Percentiles rank a stretch among this genome's conserved stretches.
Conservation (phyloP, 2,329 filamentous ascomycete species). For the Aspergillus hortae region DNA sequence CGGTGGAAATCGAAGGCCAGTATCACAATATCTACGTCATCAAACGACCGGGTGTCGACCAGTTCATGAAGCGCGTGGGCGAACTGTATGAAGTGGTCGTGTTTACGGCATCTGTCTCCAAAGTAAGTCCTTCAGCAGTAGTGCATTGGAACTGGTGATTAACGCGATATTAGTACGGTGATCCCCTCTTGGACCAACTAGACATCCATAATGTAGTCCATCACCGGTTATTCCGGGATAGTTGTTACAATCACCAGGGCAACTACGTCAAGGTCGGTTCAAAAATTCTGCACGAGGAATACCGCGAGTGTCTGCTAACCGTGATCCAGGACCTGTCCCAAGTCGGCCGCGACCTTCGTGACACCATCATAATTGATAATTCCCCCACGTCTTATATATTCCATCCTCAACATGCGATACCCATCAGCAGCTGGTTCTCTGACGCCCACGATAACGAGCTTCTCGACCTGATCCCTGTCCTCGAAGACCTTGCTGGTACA, state of each 20-base stretch:
- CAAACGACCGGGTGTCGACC: conserved; percentile 95
- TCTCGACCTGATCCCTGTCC: conserved; percentile 92
- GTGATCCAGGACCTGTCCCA: conserved; percentile 74
- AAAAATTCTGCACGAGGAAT: background rate
- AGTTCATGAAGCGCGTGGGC: conserved; percentile 97
- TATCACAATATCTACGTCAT: conserved; percentile 99
- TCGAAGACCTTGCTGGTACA: conserved; percentile 87
- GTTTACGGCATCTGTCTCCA: conserved; percentile 96
- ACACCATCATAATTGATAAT: conserved; percentile 99
- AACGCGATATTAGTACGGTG: conserved; percentile 67
- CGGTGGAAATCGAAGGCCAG: conserved; percentile 97
- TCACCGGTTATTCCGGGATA: conserved; percentile 93
- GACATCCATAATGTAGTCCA: conserved; percentile 97
- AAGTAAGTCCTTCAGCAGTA: conserved; percentile 55
- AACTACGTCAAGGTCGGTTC: conserved; percentile 82
- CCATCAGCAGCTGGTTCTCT: conserved; percentile 99
- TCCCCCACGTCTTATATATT: conserved; percentile 99
- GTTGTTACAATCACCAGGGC: conserved; percentile 98
- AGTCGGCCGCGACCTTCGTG: conserved; percentile 88
- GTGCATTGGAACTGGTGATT: conserved; percentile 6
- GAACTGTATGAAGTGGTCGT: conserved; percentile 98
- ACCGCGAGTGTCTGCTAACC: background rate
- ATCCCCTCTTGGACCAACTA: conserved; percentile 90
- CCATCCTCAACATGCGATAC: conserved; percentile 96
- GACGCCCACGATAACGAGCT: conserved; percentile 99